Conservation (phyloP, 805 yeast genomes). For the Wickerhamia fluorescens region DNA sequence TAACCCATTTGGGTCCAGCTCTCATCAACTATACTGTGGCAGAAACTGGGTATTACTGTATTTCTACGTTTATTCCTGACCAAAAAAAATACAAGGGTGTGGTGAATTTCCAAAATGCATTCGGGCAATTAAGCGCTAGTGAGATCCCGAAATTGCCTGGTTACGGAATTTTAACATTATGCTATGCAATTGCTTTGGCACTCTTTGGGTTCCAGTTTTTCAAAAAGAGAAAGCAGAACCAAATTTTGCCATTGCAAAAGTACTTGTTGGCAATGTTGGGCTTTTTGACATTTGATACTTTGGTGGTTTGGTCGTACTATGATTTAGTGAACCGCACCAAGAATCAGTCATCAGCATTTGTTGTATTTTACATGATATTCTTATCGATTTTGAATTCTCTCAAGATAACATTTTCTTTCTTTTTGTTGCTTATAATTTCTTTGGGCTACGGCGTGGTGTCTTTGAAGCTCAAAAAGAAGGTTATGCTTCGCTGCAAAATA, state of each 20-base stretch:
- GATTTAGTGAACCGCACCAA: slow-evolving; percentile 64
- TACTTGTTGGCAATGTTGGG: slow-evolving; percentile 82
- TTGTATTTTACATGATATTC: slow-evolving; percentile 62
- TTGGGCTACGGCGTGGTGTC: slow-evolving; percentile 93
- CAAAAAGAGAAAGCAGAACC: slow-evolving; percentile 67
- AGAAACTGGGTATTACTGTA: slow-evolving; percentile 88
- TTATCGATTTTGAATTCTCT: slow-evolving; percentile 74
- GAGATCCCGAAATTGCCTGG: slow-evolving; percentile 88
- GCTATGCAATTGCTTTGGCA: slow-evolving; percentile 76
- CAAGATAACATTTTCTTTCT: slow-evolving; percentile 78
- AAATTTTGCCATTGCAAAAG: slow-evolving; percentile 82
- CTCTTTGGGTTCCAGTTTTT: slow-evolving; percentile 79
- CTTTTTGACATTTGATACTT: slow-evolving; percentile 76
- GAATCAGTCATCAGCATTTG: slow-evolving; percentile 49
- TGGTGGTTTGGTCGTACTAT: slow-evolving; percentile 86
- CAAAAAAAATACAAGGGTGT: slow-evolving; percentile 47
- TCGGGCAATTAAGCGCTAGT: slow-evolving; percentile 81
- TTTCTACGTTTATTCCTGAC: slow-evolving; percentile 53
- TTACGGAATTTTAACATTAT: slow-evolving; percentile 77
- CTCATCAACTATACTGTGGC: slow-evolving; percentile 57
- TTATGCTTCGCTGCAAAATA: slow-evolving; percentile 56
- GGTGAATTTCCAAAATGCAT: slow-evolving; percentile 87
- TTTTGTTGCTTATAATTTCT: slow-evolving; percentile 75
- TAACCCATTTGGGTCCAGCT: slow-evolving; percentile 53
- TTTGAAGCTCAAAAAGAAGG: slow-evolving; percentile 68